These are phyloP conservation scores for Fomes fomentarius DNA, from an alignment of 1,284 basidiomycete genomes.

Conservation along the genomic window DNA sequence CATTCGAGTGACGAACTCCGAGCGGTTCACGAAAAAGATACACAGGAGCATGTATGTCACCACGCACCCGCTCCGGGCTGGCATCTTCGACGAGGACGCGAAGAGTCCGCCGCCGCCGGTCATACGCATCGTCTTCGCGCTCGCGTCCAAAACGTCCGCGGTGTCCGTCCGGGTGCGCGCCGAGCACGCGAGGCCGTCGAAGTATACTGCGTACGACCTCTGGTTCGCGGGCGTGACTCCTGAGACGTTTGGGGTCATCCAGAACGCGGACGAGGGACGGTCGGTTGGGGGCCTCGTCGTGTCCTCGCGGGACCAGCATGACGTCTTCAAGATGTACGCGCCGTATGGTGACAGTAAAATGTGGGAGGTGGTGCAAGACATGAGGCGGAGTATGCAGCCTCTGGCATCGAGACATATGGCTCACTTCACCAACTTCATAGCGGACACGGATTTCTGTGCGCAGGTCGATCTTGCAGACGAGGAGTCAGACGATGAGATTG, in stretches of 20 bases:
- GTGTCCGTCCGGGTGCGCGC: not conserved
- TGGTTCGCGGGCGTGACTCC: slow-evolving; percentile 9
- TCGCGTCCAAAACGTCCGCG: not conserved
- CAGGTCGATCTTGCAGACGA: too few relatives aligned
- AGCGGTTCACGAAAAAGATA: not conserved
- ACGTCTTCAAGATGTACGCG: too few relatives aligned
- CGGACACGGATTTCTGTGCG: too few relatives aligned
- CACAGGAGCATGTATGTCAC: not conserved
- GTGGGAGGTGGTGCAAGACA: too few relatives aligned
- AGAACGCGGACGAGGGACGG: not conserved
- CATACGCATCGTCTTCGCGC: slow-evolving; percentile 7
- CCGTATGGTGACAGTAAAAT: too few relatives aligned
- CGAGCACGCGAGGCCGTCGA: not conserved
- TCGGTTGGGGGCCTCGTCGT: too few relatives aligned
- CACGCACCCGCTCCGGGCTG: slow-evolving; percentile 3
- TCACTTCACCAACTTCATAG: too few relatives aligned
- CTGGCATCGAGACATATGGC: too few relatives aligned
- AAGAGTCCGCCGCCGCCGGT: not conserved
- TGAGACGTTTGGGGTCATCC: slow-evolving; percentile 3
- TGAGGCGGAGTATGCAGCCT: too few relatives aligned
- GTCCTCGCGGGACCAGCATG: too few relatives aligned
- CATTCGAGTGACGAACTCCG: slow-evolving; percentile 33
- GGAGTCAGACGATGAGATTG: too few relatives aligned
- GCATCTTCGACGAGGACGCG: slow-evolving; percentile 3
- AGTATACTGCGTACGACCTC: slow-evolving; percentile 11